A percentile compares a stretch with the other conserved stretches of the same genome.
These are phyloP conservation scores for Aspergillus sergii DNA, from an alignment of 2,329 filamentous ascomycete genomes.

Conservation along the genomic window DNA sequence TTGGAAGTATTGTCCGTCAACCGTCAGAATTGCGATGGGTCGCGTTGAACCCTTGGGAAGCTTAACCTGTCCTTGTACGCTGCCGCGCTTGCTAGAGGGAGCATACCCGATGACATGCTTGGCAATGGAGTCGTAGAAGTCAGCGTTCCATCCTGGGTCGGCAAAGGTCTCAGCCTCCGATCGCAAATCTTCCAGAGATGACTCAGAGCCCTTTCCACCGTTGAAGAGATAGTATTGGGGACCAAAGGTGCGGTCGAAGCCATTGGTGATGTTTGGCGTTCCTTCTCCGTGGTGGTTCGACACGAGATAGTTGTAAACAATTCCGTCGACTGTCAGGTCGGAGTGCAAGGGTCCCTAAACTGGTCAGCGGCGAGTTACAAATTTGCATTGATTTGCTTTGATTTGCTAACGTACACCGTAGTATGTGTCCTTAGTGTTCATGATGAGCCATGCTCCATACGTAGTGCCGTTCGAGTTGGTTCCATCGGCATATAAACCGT, in stretches of 20 bases:
- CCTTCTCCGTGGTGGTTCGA: conserved; percentile 66
- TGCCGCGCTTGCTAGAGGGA: conserved; percentile 54
- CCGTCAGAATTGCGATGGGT: conserved; percentile 59
- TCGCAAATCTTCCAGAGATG: conserved; percentile 52
- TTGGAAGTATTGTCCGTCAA: conserved; percentile 57
- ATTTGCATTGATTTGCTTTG: no score
- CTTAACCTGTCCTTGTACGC: conserved; percentile 53
- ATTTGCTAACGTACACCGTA: conserved; percentile 24
- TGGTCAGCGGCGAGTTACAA: neutral
- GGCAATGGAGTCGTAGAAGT: conserved; percentile 67
- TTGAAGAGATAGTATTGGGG: conserved; percentile 68
- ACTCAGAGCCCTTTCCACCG: conserved; percentile 50
- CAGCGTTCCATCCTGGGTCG: conserved; percentile 56
- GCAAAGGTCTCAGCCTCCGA: conserved; percentile 58
- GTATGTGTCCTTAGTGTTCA: conserved; percentile 57
- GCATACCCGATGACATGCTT: conserved; percentile 62
- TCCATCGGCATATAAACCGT: conserved; percentile 59
- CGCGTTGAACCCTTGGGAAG: conserved; percentile 56
- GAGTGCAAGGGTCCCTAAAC: conserved; percentile 60
- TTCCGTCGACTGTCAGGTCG: conserved; percentile 65
- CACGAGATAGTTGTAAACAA: conserved; percentile 67
- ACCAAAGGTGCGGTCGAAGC: conserved; percentile 67
- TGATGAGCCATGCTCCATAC: conserved; percentile 65
- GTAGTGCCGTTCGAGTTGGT: conserved; percentile 53
- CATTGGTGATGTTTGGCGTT: conserved; percentile 65